Conservation (phyloP, 78 protist species). For the Cavenderia fasciculata region DNA sequence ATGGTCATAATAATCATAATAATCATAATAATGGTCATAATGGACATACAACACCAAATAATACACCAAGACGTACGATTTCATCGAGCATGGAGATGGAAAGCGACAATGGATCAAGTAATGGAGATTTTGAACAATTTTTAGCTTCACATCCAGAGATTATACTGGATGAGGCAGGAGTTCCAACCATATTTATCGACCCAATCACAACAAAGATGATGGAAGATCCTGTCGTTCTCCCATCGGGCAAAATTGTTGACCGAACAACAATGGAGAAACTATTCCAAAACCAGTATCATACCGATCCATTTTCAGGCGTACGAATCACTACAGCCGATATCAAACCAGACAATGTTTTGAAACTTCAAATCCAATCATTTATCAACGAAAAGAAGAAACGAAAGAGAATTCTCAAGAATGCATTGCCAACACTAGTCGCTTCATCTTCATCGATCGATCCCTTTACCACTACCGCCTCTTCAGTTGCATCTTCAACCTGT, state of each 20-base stretch:
- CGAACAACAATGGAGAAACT: conserved; percentile 46
- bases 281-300: conserved; percentile 35
- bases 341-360: conserved; percentile 15
- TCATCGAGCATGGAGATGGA: no score
- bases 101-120: background rate
- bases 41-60: no score
- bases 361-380: conserved; percentile 4
- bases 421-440: no score
- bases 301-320: conserved; percentile 47
- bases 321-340: background rate
- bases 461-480: conserved; percentile 9
- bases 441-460: no score
- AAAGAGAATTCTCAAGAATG: conserved; percentile 33
- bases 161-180: conserved; percentile 50
- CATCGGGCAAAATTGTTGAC: conserved; percentile 34
- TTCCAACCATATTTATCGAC: conserved; percentile 62
- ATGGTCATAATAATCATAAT: no score
- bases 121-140: conserved; percentile 32
- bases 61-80: no score
- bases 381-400: conserved; percentile 24
- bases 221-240: conserved; percentile 38
- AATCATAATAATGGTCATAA: no score
- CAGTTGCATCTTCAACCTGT: background rate
- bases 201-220: conserved; percentile 62
- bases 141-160: conserved; percentile 39